A percentile compares a stretch with the other conserved stretches of the same genome.
Evolutionary conservation across 257 asterid species (phyloP).

Genomic region (Fraxinus anomala): DNA sequence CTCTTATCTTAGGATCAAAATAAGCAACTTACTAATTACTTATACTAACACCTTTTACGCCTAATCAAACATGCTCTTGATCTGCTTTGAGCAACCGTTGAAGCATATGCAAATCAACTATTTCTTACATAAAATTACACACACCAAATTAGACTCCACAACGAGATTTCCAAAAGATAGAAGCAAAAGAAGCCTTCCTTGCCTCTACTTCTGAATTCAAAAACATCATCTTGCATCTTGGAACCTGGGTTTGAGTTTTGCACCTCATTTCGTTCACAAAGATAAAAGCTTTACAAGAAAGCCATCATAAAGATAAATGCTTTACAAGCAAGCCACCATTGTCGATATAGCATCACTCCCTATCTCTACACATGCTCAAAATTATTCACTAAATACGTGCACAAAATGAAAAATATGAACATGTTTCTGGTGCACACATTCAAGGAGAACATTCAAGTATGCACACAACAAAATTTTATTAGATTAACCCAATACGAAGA

Average conservation of each 20-base stretch:
- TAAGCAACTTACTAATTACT: not conserved
- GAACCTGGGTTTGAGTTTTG: too few relatives aligned
- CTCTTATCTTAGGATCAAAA: not conserved
- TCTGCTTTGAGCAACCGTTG: not conserved
- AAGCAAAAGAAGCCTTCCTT: not conserved
- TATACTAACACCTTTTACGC: not conserved
- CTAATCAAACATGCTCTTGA: not conserved
- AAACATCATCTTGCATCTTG: not conserved
- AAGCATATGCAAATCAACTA: not conserved
- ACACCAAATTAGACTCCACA: not conserved
- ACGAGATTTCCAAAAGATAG: not conserved
- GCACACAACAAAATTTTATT: not conserved
- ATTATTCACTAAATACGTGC: not conserved
- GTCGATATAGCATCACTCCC: not conserved
- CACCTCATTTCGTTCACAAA: too few relatives aligned
- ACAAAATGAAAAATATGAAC: not conserved
- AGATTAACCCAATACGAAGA: not conserved
- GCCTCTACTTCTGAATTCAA: not conserved
- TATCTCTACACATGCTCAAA: not conserved
- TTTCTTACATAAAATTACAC: not conserved
- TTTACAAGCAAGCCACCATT: not conserved
- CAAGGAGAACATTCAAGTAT: not conserved
- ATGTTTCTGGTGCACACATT: not conserved
- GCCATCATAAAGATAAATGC: too few relatives aligned
- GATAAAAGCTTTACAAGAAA: too few relatives aligned